Base-by-base conservation (phyloP, 140 eudicot species). In the Flaveria floridana region DNA sequence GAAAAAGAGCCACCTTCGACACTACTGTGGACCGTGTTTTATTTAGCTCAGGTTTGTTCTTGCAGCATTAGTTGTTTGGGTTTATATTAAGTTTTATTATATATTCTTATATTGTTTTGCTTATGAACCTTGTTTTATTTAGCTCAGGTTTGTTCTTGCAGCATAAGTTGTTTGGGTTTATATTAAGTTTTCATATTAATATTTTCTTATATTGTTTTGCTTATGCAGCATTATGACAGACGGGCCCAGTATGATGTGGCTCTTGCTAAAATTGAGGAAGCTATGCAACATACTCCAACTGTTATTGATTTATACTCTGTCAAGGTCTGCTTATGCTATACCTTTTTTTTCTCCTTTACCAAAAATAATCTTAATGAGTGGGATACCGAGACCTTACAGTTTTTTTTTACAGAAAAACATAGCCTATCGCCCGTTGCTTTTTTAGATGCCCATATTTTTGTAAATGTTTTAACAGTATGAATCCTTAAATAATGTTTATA, bases 1-100 rank as follows among this genome's bases (percentile, higher is more conserved):
- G 97, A 88, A 51, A 91, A 84, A 78, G 99, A 91, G 88, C 97
- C 97, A 50, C 99, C 99, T 63, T 91, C 99, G 34, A 91, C 97
- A 41, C 97, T 88, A 18, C 44, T 95, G 91, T 95, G 99, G 99
- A 89, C 85, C 26, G 82, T 95, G 86, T 95, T 89, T 79, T 89
- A 88, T 85, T 76, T 95, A 81, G 95, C 99, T 69, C 99, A 95
- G 99, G 99, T 95, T 66, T 69, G 79, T 23, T 72, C 50, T 74
- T 53, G 13, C 72, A 12, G 47, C 42, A 62, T 72, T 7, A 46
- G 8, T 16, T 9, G 51, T 44, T 78, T 75, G 7, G 7, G 26
- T 48, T 34, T 66, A 13, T 30, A 56, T n/a, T 56, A 13, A 37
- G 78, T 41, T 48, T 58, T 47, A 37, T 70, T 50, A 48, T 81